Evolutionary conservation across 2,329 filamentous ascomycete species (phyloP).

Genomic region (Monosporascus sp.): DNA sequence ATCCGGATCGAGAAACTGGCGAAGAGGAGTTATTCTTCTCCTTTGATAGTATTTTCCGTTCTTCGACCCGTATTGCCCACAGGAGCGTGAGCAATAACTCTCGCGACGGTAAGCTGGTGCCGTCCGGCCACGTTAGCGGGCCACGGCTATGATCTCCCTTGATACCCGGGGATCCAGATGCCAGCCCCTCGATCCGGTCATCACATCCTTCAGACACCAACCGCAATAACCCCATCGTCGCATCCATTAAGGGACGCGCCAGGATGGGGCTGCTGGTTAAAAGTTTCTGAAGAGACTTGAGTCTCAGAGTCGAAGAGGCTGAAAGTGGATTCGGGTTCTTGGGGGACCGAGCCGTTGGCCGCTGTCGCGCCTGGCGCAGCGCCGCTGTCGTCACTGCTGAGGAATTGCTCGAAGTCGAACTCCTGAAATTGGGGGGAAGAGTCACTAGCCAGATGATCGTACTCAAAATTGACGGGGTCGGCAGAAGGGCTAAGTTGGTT

Average conservation of each 20-base stretch:
- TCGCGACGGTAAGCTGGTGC: slow-evolving; percentile 30
- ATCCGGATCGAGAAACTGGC: slow-evolving; percentile 19
- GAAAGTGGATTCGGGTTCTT: slow-evolving; percentile 47
- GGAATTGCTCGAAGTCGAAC: slow-evolving; percentile 43
- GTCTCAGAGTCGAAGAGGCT: slow-evolving; percentile 53
- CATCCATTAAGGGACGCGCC: slow-evolving; percentile 69
- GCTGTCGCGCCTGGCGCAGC: slow-evolving; percentile 42
- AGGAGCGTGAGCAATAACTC: slow-evolving; percentile 30
- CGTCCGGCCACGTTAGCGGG: slow-evolving; percentile 28
- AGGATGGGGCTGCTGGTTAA: slow-evolving; percentile 68
- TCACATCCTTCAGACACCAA: slow-evolving; percentile 57
- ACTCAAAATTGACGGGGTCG: slow-evolving; percentile 60
- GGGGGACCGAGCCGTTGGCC: slow-evolving; percentile 42
- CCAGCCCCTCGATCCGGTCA: slow-evolving; percentile 37
- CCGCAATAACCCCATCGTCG: slow-evolving; percentile 69
- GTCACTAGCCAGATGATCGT: slow-evolving; percentile 63
- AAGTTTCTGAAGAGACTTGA: slow-evolving; percentile 57
- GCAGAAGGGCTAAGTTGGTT: slow-evolving; percentile 69
- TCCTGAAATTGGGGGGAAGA: slow-evolving; percentile 40
- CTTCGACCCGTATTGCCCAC: slow-evolving; percentile 30
- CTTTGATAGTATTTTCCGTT: slow-evolving; percentile 21
- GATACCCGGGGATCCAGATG: slow-evolving; percentile 29
- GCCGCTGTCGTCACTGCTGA: slow-evolving; percentile 46
- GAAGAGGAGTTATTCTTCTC: slow-evolving; percentile 14
- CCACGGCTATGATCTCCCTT: slow-evolving; percentile 29